Base-by-base conservation (phyloP, 306 rosid genomes). In the Spatholobus suberectus region DNA sequence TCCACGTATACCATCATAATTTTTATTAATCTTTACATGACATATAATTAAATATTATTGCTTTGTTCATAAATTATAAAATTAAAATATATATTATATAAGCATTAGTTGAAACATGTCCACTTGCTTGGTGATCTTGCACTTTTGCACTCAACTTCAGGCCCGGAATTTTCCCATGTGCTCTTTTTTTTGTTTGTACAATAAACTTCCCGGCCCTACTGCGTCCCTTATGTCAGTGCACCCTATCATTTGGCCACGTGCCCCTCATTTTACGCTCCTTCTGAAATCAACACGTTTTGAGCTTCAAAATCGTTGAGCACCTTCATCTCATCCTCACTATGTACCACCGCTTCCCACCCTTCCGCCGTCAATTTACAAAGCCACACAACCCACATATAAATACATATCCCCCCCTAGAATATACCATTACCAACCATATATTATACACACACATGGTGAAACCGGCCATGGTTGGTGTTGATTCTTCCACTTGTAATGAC, bases 271-370 rank as follows among this genome's bases (percentile, higher is more conserved):
- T 17, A 84, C 84, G 38, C 86, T 72, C 76, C 32, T 71, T n/a
- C n/a, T 68, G 18, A 6, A 43, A 80, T 83, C 61, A 80, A 86
- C 89, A 83, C 87, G 87, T 71, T 76, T 80, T 18, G 65, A 54
- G 32, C 34, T 78, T 49, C 20, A 82, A 49, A 81, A 0, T 63
- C 35, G 21, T 35, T 13, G 18, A 32, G 1, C 62, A 10, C 1
- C 59, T 76, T n/a, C 67, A 4, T 29, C 66, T n/a, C 69, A 3
- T 12, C 44, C 32, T 12, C 37, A 24, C 81, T 41, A 57, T 73
- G 73, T 40, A 79, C 41, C 18, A 18, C 15, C 6, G 1, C 8
- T 14, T 9, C 80, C 17, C 2, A 5, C 58, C 13, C 67, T 58
- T 37, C 69, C 62, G 68, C 82, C 61, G 78, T 84, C 73, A 84